These are phyloP conservation scores for Pseudogymnoascus sp. DNA, from an alignment of 2,329 filamentous ascomycete species.

Conservation along the genomic window DNA sequence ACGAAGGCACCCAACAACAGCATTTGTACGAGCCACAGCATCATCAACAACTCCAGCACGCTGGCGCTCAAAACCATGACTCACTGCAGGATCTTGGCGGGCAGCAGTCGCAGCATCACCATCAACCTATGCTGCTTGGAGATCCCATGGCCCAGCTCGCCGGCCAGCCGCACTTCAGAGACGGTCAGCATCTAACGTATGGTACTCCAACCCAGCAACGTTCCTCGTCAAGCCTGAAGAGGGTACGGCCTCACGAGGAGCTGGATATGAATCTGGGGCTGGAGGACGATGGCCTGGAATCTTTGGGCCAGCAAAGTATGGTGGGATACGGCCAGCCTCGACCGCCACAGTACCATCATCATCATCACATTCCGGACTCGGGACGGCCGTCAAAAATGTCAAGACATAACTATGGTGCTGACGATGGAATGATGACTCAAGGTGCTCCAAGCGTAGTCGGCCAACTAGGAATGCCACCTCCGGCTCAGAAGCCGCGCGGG, in stretches of 20 bases:
- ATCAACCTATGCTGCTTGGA: conserved; percentile 46
- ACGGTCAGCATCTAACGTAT: conserved; percentile 42
- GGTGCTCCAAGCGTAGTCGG: conserved; percentile 79
- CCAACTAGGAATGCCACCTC: conserved; percentile 76
- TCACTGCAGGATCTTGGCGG: conserved; percentile 26
- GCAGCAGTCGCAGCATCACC: conserved; percentile 45
- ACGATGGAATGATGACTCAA: conserved; percentile 37
- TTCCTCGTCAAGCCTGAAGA: conserved; percentile 34
- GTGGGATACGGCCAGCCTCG: conserved; percentile 33
- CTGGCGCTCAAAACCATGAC: conserved; percentile 24
- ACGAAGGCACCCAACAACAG: conserved; percentile 54
- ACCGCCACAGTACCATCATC: conserved; percentile 46
- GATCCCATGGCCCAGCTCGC: conserved; percentile 45
- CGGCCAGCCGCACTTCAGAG: conserved; percentile 38
- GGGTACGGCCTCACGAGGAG: conserved; percentile 46
- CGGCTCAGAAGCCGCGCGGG: conserved; percentile 70
- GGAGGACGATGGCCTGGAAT: conserved; percentile 40
- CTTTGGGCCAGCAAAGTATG: conserved; percentile 48
- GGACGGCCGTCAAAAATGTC: conserved; percentile 61
- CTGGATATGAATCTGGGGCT: conserved; percentile 36
- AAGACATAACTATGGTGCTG: conserved; percentile 48
- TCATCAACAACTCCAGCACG: conserved; percentile 27
- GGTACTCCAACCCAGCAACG: conserved; percentile 30
- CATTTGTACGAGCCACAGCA: conserved; percentile 51
- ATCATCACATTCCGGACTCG: conserved; percentile 74